A percentile compares a stretch with the other conserved stretches of the same genome.
Conservation (phyloP, 1,139 yeast species). For the Pichia sorboxylosa region DNA sequence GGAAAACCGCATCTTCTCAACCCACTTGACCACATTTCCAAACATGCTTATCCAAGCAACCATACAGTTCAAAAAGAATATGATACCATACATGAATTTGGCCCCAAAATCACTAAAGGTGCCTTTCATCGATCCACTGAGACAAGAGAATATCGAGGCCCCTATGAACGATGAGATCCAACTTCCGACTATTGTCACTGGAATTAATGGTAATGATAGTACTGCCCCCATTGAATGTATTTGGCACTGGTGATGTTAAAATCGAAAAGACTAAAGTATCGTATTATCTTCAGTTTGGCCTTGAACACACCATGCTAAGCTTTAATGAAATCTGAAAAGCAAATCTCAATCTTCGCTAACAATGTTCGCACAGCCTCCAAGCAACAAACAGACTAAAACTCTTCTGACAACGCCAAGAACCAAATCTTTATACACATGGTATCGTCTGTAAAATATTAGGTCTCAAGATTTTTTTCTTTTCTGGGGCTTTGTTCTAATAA, state of each 20-base stretch:
- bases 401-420: too few relatives aligned
- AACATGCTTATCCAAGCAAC: constrained; percentile 87
- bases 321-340: too few relatives aligned
- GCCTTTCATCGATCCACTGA: too few relatives aligned
- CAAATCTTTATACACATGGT: too few relatives aligned
- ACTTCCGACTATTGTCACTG: constrained; percentile 47
- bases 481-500: constrained; percentile 50
- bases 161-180: constrained; percentile 77
- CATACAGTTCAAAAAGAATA: constrained; percentile 66
- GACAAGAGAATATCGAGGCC: constrained; percentile 68
- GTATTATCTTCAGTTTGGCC: too few relatives aligned
- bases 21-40: constrained; percentile 64
- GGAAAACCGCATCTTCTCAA: constrained; percentile 67
- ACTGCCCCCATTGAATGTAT: constrained; percentile 93
- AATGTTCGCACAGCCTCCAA: too few relatives aligned
- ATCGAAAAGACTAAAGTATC: too few relatives aligned
- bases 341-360: too few relatives aligned
- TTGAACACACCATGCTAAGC: too few relatives aligned
- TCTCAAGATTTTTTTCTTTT: constrained; percentile 52
- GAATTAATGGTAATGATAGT: constrained; percentile 58
- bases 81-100: constrained; percentile 71
- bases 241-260: too few relatives aligned
- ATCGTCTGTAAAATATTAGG: constrained; percentile 55
- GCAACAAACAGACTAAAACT: too few relatives aligned
- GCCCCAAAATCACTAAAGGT: too few relatives aligned